Evolutionary conservation across 2,329 filamentous ascomycete species (phyloP).

Genomic region (Fusarium oxysporum): DNA sequence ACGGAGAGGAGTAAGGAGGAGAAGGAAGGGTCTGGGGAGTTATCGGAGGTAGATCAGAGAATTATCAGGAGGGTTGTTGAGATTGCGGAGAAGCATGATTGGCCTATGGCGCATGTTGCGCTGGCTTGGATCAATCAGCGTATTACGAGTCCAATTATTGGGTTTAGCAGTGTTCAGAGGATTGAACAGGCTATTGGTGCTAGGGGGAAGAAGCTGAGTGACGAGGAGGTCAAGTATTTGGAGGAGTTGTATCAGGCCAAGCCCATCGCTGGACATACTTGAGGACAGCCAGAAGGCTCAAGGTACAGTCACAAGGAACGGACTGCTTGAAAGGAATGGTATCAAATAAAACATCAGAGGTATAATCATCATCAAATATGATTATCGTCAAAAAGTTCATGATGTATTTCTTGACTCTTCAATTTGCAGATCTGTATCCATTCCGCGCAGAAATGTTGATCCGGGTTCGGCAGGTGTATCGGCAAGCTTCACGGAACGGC

Average conservation of each 20-base stretch:
- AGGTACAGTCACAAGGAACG: rapidly evolving
- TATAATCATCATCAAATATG: rapidly evolving
- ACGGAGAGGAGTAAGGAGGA: slow-evolving; percentile 31
- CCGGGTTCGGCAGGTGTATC: slow-evolving; percentile 12
- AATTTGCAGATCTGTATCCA: rapidly evolving
- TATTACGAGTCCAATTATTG: slow-evolving; percentile 28
- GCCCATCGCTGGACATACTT: slow-evolving; percentile 17
- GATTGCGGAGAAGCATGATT: slow-evolving; percentile 7
- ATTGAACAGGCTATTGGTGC: slow-evolving; percentile 32
- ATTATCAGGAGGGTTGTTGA: slow-evolving; percentile 27
- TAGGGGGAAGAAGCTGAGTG: slow-evolving; percentile 10
- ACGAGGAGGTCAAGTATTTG: slow-evolving; percentile 21
- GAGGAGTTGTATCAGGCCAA: slow-evolving; percentile 35
- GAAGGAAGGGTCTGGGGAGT: slow-evolving; percentile 18
- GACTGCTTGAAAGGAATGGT: rapidly evolving
- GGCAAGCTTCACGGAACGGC: slow-evolving; percentile 10
- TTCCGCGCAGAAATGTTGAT: background rate
- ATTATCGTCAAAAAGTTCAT: rapidly evolving
- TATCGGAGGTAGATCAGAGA: slow-evolving; percentile 18
- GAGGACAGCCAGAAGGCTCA: rapidly evolving
- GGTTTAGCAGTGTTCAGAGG: slow-evolving; percentile 32
- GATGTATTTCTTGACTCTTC: background rate
- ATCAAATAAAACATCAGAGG: rapidly evolving
- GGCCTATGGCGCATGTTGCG: slow-evolving; percentile 35
- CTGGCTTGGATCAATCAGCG: slow-evolving; percentile 31